These are phyloP conservation scores for Scheffersomyces ergatensis DNA, from an alignment of 805 yeast genomes.

Conservation along the genomic window DNA sequence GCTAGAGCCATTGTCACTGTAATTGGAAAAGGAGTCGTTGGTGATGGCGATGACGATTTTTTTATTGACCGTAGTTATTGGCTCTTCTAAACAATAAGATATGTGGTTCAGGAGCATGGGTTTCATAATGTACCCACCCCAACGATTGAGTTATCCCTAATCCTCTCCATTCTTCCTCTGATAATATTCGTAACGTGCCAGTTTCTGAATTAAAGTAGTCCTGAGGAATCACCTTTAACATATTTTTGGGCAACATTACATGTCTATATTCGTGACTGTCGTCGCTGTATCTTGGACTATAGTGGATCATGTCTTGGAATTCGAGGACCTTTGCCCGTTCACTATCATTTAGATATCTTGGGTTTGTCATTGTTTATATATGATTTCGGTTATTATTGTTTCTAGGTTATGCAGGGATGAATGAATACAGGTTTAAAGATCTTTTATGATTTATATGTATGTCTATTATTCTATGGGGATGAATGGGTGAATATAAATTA, in stretches of 20 bases:
- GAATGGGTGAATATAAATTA: too few species aligned
- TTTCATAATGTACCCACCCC: slow-evolving; percentile 98
- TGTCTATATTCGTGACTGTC: slow-evolving; percentile 93
- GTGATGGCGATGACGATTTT: too few species aligned
- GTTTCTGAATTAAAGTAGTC: slow-evolving; percentile 93
- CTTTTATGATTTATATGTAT: too few species aligned
- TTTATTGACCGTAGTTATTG: slow-evolving; percentile 47
- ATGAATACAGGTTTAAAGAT: too few species aligned
- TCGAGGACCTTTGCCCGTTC: slow-evolving; percentile 87
- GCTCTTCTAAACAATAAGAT: slow-evolving; percentile 78
- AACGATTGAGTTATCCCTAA: slow-evolving; percentile 94
- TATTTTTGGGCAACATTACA: slow-evolving; percentile 93
- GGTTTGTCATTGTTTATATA: slow-evolving; percentile 37
- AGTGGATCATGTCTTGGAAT: slow-evolving; percentile 91
- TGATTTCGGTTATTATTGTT: too few species aligned
- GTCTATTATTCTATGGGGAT: too few species aligned
- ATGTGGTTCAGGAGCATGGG: slow-evolving; percentile 98
- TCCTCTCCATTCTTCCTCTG: slow-evolving; percentile 99
- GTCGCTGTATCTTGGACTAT: slow-evolving; percentile 90
- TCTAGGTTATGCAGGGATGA: too few species aligned
- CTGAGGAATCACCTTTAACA: slow-evolving; percentile 89
- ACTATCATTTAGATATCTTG: slow-evolving; percentile 73
- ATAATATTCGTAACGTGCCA: slow-evolving; percentile 84
- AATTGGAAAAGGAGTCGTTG: too few species aligned
- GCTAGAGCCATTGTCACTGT: too few species aligned